Conservation (phyloP, 2,329 filamentous ascomycete species). For the Hypoxylon sp. region DNA sequence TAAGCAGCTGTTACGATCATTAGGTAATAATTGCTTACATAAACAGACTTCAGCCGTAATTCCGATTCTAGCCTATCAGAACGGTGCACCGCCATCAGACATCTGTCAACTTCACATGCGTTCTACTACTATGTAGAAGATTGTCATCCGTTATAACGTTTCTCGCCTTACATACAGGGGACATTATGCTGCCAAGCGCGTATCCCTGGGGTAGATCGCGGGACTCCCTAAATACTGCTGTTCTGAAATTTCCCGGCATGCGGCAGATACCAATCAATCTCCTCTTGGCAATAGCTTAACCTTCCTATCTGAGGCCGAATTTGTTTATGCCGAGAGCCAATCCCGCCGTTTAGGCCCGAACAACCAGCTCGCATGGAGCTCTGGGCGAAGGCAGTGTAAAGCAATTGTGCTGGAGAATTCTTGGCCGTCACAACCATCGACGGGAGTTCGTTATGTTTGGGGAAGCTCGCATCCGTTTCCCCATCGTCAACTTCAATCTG, state of each 20-base stretch:
- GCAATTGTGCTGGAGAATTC: conserved; percentile 12
- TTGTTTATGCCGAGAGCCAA: conserved; percentile 34
- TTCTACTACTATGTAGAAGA: neutral
- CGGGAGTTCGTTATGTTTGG: conserved; percentile 22
- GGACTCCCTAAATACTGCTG: conserved; percentile 18
- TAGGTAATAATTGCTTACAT: neutral
- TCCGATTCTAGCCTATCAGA: conserved; percentile 4
- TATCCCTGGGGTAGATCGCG: conserved; percentile 26
- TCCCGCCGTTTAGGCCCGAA: conserved; percentile 39
- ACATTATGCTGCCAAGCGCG: conserved; percentile 30
- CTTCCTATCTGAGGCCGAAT: conserved; percentile 44
- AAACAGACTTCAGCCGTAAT: neutral
- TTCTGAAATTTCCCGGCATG: conserved; percentile 28
- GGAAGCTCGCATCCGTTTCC: conserved; percentile 22
- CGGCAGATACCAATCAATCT: conserved; percentile 39
- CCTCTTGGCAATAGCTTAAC: conserved; percentile 46
- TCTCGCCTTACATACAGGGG: neutral
- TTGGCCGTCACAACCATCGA: conserved; percentile 19
- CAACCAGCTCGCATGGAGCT: conserved; percentile 19
- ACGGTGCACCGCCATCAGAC: neutral
- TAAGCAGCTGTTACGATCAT: neutral
- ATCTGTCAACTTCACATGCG: conserved; percentile 1
- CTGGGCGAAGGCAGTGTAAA: neutral
- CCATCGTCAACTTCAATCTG: neutral
- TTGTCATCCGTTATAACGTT: neutral